Percentiles rank a stretch among this genome's conserved stretches.
Conservation (phyloP, 2,329 filamentous ascomycete genomes). For the Corinectria fuckeliana region DNA sequence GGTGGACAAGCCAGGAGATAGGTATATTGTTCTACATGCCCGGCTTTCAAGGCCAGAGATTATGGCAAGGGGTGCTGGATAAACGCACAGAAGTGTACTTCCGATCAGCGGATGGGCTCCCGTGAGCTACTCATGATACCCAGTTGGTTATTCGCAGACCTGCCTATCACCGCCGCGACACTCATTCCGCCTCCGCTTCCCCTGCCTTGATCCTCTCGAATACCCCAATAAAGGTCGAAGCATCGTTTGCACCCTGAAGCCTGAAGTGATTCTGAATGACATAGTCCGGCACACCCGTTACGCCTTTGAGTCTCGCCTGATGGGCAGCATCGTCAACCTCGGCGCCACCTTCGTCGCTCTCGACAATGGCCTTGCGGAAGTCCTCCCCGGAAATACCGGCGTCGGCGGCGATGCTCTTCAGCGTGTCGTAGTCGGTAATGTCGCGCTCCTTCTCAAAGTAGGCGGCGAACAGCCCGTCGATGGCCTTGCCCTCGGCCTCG, state of each 20-base stretch:
- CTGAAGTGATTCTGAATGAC: constrained; percentile 71
- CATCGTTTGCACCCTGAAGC: constrained; percentile 73
- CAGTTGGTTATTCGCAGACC: background rate
- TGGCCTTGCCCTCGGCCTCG: constrained; percentile 63
- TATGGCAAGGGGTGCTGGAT: constrained; percentile 49
- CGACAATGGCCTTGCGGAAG: constrained; percentile 46
- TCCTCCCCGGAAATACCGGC: constrained; percentile 55
- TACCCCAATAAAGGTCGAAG: constrained; percentile 66
- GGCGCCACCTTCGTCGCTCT: constrained; percentile 56
- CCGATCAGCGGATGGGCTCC: constrained; percentile 27
- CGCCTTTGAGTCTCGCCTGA: constrained; percentile 39
- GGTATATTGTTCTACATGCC: constrained; percentile 66
- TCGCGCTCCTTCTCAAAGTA: constrained; percentile 54
- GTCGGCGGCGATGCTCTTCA: constrained; percentile 42
- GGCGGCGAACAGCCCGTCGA: constrained; percentile 50
- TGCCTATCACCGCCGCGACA: background rate
- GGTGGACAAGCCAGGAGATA: constrained; percentile 86
- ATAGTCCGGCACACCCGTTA: constrained; percentile 76
- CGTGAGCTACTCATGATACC: background rate
- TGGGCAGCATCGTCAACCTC: constrained; percentile 43
- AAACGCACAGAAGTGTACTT: constrained; percentile 46
- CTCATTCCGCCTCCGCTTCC: constrained; percentile 24
- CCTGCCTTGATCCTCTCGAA: constrained; percentile 64
- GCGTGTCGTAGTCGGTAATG: constrained; percentile 48
- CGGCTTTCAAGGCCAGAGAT: constrained; percentile 42